phyloP scores from a whole-genome alignment of 2,329 filamentous ascomycete genomes.

The Keithomyces neogunnii region DNA sequence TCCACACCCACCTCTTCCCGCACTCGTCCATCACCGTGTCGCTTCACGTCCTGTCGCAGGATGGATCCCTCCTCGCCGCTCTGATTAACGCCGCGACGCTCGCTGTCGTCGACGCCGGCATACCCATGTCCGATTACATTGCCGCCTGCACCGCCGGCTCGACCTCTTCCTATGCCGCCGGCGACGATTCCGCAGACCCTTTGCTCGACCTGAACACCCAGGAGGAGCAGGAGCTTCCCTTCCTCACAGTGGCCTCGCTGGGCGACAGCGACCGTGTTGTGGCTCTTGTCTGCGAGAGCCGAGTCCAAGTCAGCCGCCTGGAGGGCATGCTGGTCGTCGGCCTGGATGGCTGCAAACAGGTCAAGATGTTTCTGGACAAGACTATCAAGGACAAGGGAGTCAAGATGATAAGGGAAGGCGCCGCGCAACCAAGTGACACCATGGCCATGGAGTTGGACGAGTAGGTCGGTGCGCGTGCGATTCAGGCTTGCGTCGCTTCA shows the following conservation, averaged over 20 bases:
- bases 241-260: slow-evolving; percentile 75
- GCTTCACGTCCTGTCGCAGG: slow-evolving; percentile 80
- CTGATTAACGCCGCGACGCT: slow-evolving; percentile 88
- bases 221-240: slow-evolving; percentile 83
- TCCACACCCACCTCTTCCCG: slow-evolving; percentile 84
- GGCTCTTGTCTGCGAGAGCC: slow-evolving; percentile 77
- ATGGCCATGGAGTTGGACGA: slow-evolving; percentile 44
- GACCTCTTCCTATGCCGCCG: slow-evolving; percentile 55
- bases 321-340: slow-evolving; percentile 92
- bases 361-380: slow-evolving; percentile 70
- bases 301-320: slow-evolving; percentile 70
- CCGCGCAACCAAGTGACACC: slow-evolving; percentile 37
- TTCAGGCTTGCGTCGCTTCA: neutral
- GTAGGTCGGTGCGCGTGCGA: neutral
- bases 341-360: slow-evolving; percentile 83
- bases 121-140: slow-evolving; percentile 91
- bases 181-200: slow-evolving; percentile 65
- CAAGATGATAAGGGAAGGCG: slow-evolving; percentile 51
- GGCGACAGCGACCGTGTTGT: slow-evolving; percentile 67
- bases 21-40: slow-evolving; percentile 77
- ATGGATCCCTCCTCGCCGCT: slow-evolving; percentile 82
- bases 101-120: slow-evolving; percentile 86
- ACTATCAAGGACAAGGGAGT: slow-evolving; percentile 66
- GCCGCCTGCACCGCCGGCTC: slow-evolving; percentile 81
- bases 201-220: slow-evolving; percentile 70